Conservation (phyloP, 352 stramenopile species). For the Detonula confervacea region DNA sequence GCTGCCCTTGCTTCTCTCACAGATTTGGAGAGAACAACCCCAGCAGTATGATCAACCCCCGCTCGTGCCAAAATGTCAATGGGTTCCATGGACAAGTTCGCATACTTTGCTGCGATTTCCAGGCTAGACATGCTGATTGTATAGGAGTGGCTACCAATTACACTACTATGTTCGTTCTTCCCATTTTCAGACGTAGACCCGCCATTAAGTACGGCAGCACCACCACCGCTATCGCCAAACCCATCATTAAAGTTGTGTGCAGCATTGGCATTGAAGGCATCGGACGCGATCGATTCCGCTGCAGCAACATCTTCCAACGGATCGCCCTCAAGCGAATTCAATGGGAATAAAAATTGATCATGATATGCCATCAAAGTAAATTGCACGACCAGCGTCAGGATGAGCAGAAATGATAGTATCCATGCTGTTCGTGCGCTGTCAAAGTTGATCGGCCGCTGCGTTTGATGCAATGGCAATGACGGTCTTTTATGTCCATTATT, state of each 20-base stretch:
- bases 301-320: slow-evolving; percentile 23
- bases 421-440: slow-evolving; percentile 19
- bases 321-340: slow-evolving; percentile 28
- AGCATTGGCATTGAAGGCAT: slow-evolving; percentile 25
- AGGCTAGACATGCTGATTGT: no score
- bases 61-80: slow-evolving; percentile 48
- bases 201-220: not conserved
- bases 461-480: not conserved
- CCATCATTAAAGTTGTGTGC: slow-evolving; percentile 29
- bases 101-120: slow-evolving; percentile 1
- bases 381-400: slow-evolving; percentile 39
- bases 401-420: slow-evolving; percentile 41
- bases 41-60: slow-evolving; percentile 31
- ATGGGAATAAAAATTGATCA: slow-evolving; percentile 31
- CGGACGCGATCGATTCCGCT: slow-evolving; percentile 18
- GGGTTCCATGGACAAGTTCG: slow-evolving; percentile 52
- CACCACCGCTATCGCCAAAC: not conserved
- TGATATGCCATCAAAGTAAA: slow-evolving; percentile 39
- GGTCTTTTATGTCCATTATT: not conserved
- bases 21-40: slow-evolving; percentile 33
- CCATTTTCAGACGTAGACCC: not conserved
- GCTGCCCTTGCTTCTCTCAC: slow-evolving; percentile 3
- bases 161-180: no score
- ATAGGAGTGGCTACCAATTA: no score
- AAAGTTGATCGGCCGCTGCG: slow-evolving; percentile 2